Evolutionary conservation across 306 rosid genomes (phyloP), one percentile per base, ranked within the genome.

Genomic region (Prunus mira): DNA sequence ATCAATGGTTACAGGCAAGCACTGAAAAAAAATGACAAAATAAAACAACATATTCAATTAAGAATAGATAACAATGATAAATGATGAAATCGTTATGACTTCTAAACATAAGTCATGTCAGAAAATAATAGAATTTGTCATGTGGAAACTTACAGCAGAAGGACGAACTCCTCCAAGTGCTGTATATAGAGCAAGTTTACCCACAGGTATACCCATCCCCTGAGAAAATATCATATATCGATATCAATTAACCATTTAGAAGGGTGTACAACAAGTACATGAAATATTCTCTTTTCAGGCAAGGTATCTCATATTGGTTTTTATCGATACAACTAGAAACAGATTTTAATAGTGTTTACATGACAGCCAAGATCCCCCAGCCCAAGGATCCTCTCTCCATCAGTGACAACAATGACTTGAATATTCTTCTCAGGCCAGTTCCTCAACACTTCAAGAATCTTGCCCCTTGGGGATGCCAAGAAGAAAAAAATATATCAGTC

Each of bases 121-220:
- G 28, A 43, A 74, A 79, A 24, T 49, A 76, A 20, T 64, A 65
- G 62, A 22, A 55, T 45, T 34, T 70, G 65, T 61, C 54, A 46
- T n/a, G 25, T 38, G n/a, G 71, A 65, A 24, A 90, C 97, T 88
- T 82, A 95, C 98, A 25, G 96, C 84, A 51, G 97, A 90, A 71
- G 98, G 98, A 76, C 89, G 96, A 72, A 95, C 96, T 61, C 98
- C 98, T 22, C 98, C 98, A 76, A 95, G 98, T 6, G 98, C 98
- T 0, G 98, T 84, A 71, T 95, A 95, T 32, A 95, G 76, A 79
- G 98, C 80, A 85, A 92, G 98, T 80, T 95, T 95, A 24, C 98
- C 98, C 27, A 92, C 96, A 30, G 98, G 97, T 83, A 95, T 95
- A 73, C 97, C 98, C 98, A 95, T 95, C 28, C 98, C 98, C 98